Percentiles rank a stretch among this genome's conserved stretches.
These are phyloP conservation scores for Penicillium vulpinum DNA, from an alignment of 2,329 filamentous ascomycete species.

Conservation along the genomic window DNA sequence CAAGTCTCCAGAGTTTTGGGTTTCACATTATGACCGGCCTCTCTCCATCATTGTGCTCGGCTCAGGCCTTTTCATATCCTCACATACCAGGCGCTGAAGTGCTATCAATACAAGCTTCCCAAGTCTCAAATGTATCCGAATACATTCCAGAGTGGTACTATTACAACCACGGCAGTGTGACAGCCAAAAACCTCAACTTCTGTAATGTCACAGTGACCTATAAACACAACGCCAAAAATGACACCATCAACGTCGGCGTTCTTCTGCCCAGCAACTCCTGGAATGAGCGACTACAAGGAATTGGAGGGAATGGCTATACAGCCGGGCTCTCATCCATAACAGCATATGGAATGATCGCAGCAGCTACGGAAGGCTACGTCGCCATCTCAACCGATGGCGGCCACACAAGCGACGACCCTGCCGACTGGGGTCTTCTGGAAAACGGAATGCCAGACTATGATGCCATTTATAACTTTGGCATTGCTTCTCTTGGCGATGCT, in stretches of 20 bases:
- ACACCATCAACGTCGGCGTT: constrained; percentile 28
- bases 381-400: background rate
- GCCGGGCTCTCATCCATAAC: background rate
- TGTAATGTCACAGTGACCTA: constrained; percentile 36
- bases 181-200: constrained; percentile 17
- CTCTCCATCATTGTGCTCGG: background rate
- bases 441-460: background rate
- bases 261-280: constrained; percentile 14
- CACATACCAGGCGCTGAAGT: background rate
- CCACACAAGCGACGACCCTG: background rate
- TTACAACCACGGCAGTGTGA: background rate
- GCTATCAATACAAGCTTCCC: background rate
- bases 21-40: background rate
- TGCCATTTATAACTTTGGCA: background rate
- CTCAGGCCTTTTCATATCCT: background rate
- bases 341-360: background rate
- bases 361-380: background rate
- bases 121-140: background rate
- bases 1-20: background rate
- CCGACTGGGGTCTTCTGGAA: background rate
- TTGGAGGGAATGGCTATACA: background rate
- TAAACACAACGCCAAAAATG: constrained; percentile 9
- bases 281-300: background rate
- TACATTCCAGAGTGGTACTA: background rate
- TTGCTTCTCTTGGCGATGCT: constrained; percentile 30